Conservation (phyloP, 23 red algal species). For the Agarophyton chilense region DNA sequence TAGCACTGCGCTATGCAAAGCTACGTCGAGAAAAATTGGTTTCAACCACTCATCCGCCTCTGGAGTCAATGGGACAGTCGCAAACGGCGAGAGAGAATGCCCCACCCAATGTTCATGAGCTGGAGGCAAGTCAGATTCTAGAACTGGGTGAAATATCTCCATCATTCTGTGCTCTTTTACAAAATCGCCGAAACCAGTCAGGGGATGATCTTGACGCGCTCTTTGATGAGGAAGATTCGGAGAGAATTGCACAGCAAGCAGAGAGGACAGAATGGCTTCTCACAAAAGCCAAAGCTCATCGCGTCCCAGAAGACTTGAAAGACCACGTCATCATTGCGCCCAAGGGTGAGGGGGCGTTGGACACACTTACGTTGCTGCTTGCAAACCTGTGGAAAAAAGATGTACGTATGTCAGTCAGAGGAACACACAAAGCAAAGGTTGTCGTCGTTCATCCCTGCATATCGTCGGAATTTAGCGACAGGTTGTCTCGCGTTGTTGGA, state of each 20-base stretch:
- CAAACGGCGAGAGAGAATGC: background rate
- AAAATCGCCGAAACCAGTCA: background rate
- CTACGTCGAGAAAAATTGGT: background rate
- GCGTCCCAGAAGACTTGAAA: background rate
- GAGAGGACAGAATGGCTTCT: background rate
- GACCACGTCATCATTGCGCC: conserved; percentile 63
- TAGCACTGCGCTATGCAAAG: conserved; percentile 25
- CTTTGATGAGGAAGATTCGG: background rate
- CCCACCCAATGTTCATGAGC: background rate
- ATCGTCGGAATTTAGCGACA: conserved; percentile 14
- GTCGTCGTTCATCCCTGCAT: conserved; percentile 60
- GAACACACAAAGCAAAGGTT: background rate
- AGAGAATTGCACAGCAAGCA: background rate
- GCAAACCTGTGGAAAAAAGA: conserved; percentile 49
- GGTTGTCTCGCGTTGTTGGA: conserved; percentile 31
- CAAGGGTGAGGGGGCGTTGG: conserved; percentile 24
- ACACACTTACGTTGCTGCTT: conserved; percentile 49
- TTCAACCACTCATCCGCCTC: background rate
- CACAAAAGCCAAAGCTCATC: background rate
- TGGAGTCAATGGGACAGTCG: too few species aligned
- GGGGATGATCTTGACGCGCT: conserved; percentile 49
- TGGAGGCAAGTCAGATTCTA: background rate
- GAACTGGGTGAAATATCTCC: background rate
- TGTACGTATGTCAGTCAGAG: conserved; percentile 6
- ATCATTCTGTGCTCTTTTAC: background rate